A percentile compares a stretch with the other conserved stretches of the same genome.
These are phyloP conservation scores for Hansenula lynferdii DNA, from an alignment of 1,139 yeast species.

Conservation along the genomic window DNA sequence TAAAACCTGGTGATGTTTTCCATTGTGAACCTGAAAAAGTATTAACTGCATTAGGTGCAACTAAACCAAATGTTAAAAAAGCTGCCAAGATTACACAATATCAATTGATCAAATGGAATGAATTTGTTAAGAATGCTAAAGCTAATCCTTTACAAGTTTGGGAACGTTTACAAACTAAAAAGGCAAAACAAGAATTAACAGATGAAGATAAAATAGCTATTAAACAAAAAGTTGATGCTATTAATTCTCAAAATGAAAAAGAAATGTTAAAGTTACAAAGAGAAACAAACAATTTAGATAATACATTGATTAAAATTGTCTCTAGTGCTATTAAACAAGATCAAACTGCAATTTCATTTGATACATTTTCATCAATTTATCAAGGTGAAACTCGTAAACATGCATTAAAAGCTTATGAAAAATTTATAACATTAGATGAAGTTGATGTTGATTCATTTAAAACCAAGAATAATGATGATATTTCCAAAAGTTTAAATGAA, in stretches of 20 bases:
- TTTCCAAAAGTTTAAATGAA: not conserved
- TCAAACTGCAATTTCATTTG: slow-evolving; percentile 9
- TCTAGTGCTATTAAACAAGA: slow-evolving; percentile 13
- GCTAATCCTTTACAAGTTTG: slow-evolving; percentile 48
- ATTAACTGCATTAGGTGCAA: slow-evolving; percentile 76
- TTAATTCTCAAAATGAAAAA: slow-evolving; percentile 24
- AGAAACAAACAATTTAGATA: slow-evolving; percentile 3
- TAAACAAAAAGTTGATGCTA: slow-evolving; percentile 21
- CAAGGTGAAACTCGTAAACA: slow-evolving; percentile 17
- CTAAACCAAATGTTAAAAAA: slow-evolving; percentile 69
- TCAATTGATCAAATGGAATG: slow-evolving; percentile 75
- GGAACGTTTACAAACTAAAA: slow-evolving; percentile 40
- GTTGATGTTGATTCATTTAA: slow-evolving; percentile 11
- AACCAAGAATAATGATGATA: not conserved
- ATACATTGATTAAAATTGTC: not conserved
- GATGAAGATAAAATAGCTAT: slow-evolving; percentile 20
- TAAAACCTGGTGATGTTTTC: slow-evolving; percentile 84
- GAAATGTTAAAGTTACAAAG: slow-evolving; percentile 24
- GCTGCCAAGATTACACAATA: slow-evolving; percentile 64
- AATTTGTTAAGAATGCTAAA: slow-evolving; percentile 51
- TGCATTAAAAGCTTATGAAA: slow-evolving; percentile 17
- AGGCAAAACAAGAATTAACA: slow-evolving; percentile 17
- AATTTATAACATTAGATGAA: slow-evolving; percentile 11
- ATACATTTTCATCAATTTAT: slow-evolving; percentile 7
- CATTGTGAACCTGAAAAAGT: slow-evolving; percentile 84